Evolutionary conservation across 1,139 yeast species (phyloP).

Genomic region (Kodamaea alishanica): DNA sequence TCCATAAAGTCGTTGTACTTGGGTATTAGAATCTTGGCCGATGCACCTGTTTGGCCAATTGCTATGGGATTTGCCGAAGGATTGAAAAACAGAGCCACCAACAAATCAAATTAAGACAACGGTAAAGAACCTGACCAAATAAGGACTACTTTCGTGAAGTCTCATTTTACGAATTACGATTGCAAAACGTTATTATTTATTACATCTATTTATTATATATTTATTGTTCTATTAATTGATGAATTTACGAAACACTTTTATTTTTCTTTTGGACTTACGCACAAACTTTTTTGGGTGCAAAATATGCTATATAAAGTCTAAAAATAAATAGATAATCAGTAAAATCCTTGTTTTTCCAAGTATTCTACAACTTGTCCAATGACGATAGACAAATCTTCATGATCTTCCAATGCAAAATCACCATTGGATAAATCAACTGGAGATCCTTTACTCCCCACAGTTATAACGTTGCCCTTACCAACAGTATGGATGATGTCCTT

Average conservation of each 20-base stretch:
- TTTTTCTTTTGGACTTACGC: background rate
- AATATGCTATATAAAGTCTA: background rate
- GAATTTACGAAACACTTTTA: background rate
- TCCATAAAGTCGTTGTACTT: slow-evolving; percentile 57
- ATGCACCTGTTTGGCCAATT: slow-evolving; percentile 82
- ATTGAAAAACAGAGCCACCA: slow-evolving; percentile 60
- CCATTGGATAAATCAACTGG: slow-evolving; percentile 10
- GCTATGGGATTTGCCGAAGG: slow-evolving; percentile 76
- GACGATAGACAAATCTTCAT: slow-evolving; percentile 48
- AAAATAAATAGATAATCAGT: slow-evolving; percentile 7
- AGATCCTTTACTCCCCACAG: slow-evolving; percentile 16
- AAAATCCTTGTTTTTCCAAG: slow-evolving; percentile 80
- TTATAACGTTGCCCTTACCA: slow-evolving; percentile 34
- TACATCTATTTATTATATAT: too few species aligned
- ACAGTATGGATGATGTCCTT: slow-evolving; percentile 44
- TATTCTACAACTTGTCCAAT: slow-evolving; percentile 68
- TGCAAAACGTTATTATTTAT: too few species aligned
- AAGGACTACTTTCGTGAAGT: too few species aligned
- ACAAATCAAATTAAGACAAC: slow-evolving; percentile 4
- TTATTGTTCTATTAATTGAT: too few species aligned
- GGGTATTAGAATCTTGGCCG: slow-evolving; percentile 71
- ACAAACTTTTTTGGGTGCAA: background rate
- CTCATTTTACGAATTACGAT: background rate
- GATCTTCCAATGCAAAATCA: slow-evolving; percentile 29
- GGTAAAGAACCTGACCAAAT: too few species aligned